phyloP scores from a whole-genome alignment of 371 early-diverging fungal genomes.

The Mucor lusitanicus region DNA sequence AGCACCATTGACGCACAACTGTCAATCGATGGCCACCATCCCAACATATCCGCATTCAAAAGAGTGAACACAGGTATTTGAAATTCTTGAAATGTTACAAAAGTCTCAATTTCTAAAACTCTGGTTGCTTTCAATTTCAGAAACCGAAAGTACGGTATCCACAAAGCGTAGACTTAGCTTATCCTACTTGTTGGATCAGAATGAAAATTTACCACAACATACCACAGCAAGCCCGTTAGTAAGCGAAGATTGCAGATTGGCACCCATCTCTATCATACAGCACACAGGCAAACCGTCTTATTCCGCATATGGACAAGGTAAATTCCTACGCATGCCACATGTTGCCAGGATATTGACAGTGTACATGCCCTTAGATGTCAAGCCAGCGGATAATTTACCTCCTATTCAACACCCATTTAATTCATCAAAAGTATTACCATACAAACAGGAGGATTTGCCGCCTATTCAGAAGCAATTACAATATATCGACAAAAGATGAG shows the following conservation, averaged over 20 bases:
- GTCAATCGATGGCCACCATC: background rate
- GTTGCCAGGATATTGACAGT: background rate
- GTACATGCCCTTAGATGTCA: background rate
- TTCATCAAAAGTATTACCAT: background rate
- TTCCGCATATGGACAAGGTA: background rate
- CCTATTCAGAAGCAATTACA: background rate
- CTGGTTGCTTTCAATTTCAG: background rate
- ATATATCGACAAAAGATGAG: background rate
- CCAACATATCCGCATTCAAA: conserved; percentile 7
- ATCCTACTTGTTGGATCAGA: conserved; percentile 22
- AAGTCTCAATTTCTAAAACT: background rate
- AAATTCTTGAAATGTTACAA: background rate
- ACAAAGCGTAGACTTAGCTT: conserved; percentile 18
- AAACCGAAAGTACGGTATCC: conserved; percentile 2
- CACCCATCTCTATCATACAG: background rate
- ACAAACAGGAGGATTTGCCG: background rate
- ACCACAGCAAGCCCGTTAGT: background rate
- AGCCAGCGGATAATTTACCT: background rate
- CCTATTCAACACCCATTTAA: conserved; percentile 6
- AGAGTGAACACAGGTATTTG: background rate
- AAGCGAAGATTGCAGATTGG: background rate
- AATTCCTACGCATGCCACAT: background rate
- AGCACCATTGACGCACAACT: background rate
- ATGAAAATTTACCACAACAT: background rate
- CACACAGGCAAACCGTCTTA: background rate